A percentile compares a stretch with the other conserved stretches of the same genome.
Evolutionary conservation across 2,329 filamentous ascomycete genomes (phyloP).

Genomic region (Aureobasidium sp.): DNA sequence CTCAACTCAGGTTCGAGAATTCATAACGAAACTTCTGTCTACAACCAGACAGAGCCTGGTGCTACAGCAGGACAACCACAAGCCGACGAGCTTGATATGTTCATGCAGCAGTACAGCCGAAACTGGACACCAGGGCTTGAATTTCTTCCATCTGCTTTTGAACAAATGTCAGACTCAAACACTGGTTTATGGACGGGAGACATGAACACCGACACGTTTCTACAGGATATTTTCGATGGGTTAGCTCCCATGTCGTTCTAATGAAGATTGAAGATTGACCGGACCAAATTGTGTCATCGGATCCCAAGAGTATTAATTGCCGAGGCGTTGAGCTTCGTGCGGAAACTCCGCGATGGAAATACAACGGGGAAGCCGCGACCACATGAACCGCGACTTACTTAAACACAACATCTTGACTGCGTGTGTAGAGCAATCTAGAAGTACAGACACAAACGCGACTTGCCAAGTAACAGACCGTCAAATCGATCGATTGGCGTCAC

Average conservation of each 20-base stretch:
- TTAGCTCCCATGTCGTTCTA: not conserved
- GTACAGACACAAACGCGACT: not conserved
- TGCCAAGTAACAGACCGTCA: not conserved
- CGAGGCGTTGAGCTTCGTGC: too few relatives aligned
- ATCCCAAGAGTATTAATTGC: too few relatives aligned
- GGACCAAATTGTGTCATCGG: too few relatives aligned
- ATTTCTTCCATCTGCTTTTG: not conserved
- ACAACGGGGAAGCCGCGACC: not conserved
- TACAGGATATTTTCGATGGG: constrained; percentile 2
- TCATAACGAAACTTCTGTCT: not conserved
- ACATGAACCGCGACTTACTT: not conserved
- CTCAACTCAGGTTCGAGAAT: not conserved
- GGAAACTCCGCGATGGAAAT: not conserved
- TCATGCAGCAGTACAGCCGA: constrained; percentile 1
- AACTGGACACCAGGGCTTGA: constrained; percentile 2
- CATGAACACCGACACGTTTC: not conserved
- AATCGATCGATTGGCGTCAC: constrained; percentile 5
- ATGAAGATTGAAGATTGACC: too few relatives aligned
- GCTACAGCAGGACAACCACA: not conserved
- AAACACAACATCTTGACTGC: not conserved
- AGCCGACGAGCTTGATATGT: not conserved
- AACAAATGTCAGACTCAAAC: not conserved
- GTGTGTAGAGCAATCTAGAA: not conserved
- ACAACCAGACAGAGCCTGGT: too few relatives aligned
- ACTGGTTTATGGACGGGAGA: not conserved